Evolutionary conservation across 2,329 filamentous ascomycete species (phyloP), one percentile per base, ranked within the genome.

Genomic region (Amylocarpus encephaloides): DNA sequence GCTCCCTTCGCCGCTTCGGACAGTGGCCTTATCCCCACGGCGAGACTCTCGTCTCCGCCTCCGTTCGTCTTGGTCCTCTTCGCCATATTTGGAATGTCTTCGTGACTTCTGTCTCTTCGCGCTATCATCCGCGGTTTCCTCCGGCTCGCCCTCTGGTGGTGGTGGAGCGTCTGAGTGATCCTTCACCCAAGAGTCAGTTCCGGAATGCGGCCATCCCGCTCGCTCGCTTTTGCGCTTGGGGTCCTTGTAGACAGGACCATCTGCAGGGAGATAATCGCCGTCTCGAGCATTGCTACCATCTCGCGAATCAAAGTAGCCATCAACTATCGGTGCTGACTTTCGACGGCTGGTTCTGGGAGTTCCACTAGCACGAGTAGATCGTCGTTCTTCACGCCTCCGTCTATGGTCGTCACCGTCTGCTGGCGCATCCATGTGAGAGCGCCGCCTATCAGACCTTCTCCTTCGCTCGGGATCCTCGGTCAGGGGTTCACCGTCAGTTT

Each of bases 131-230:
- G 52, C 57, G 45, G 49, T 39, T 2, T 50, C 54, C 35, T 61
- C 60, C 18, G 52, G 50, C 9, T 41, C 40, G 43, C 61, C 69
- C 0, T 73, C 71, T 1, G 77, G 78, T 1, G 80, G 79, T 2
- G 79, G 78, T 1, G 78, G 78, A 2, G 79, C 79, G 57, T 82
- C 80, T 2, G 76, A 78, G 58, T 82, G 75, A 11, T 83, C 79
- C 64, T 82, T 82, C 4, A 83, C 80, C 81, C 81, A 84, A 0
- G 79, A 83, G 7, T 77, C 79, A 0, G 80, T 83, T 22, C 80
- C 80, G 6, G 77, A 82, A 62, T 82, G 77, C 15, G 80, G 80
- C 80, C 80, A 83, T 9, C 70, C 70, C 7, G 72, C 55, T 45
- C 61, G 67, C 19, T 59, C 47, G 47, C 58, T 63, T 49, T 59